Evolutionary conservation across 331 rosid species (phyloP).

Genomic region (Rosa hybrid): DNA sequence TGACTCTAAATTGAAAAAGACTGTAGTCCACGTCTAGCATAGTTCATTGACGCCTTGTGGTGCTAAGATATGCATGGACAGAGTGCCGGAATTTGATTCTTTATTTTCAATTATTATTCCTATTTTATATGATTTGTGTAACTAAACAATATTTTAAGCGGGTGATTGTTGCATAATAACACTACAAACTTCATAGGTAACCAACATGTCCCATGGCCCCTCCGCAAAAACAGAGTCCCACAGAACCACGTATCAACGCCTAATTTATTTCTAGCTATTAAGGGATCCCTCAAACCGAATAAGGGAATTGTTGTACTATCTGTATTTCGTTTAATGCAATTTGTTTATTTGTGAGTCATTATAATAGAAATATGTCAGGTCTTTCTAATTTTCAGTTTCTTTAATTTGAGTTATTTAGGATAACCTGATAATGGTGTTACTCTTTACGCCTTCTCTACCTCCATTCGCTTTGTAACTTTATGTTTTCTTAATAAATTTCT

Average conservation of each 20-base stretch:
- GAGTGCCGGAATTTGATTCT: background rate
- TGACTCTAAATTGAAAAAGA: slow-evolving; percentile 2
- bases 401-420: too few species aligned
- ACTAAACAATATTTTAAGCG: background rate
- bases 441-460: too few species aligned
- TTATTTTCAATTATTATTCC: background rate
- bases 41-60: background rate
- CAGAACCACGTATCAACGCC: background rate
- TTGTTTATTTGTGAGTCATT: too few species aligned
- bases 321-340: too few species aligned
- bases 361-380: too few species aligned
- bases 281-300: background rate
- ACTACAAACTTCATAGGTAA: background rate
- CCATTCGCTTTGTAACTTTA: too few species aligned
- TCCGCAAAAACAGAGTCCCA: background rate
- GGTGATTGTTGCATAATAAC: background rate
- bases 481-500: too few species aligned
- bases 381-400: too few species aligned
- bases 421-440: too few species aligned
- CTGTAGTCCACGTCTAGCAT: slow-evolving; percentile 10
- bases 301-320: too few species aligned
- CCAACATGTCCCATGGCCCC: slow-evolving; percentile 1
- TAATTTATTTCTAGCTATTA: background rate
- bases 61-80: background rate
- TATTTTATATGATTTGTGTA: background rate